Conservation (phyloP, 129 eudicot genomes). For the Gnaphalium uliginosum region DNA sequence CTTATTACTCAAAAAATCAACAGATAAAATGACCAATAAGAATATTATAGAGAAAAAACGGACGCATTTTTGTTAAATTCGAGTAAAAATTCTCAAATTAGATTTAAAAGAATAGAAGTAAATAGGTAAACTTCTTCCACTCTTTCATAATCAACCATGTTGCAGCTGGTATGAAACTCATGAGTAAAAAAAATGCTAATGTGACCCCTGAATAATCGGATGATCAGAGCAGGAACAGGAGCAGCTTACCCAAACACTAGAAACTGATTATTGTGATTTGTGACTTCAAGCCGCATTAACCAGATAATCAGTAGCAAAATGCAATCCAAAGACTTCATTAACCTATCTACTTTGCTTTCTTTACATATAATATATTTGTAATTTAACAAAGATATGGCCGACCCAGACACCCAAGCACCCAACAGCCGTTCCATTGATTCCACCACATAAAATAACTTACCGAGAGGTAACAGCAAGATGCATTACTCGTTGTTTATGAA, state of each 20-base stretch:
- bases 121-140: background rate
- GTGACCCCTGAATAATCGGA: background rate
- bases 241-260: background rate
- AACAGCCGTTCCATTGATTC: background rate
- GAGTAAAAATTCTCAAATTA: background rate
- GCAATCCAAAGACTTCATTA: background rate
- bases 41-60: background rate
- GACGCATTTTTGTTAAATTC: background rate
- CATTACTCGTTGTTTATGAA: constrained; percentile 95
- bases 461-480: constrained; percentile 89
- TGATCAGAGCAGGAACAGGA: background rate
- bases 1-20: too few relatives aligned
- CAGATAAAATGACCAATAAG: background rate
- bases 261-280: background rate
- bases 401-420: background rate
- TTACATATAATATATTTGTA: background rate
- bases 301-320: background rate
- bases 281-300: background rate
- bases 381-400: background rate
- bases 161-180: background rate
- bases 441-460: constrained; percentile 39
- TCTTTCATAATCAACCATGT: background rate
- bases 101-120: background rate
- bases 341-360: background rate
- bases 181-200: background rate